Evolutionary conservation across 2,329 filamentous ascomycete species (phyloP).

Genomic region (Epichloe gansuensis): DNA sequence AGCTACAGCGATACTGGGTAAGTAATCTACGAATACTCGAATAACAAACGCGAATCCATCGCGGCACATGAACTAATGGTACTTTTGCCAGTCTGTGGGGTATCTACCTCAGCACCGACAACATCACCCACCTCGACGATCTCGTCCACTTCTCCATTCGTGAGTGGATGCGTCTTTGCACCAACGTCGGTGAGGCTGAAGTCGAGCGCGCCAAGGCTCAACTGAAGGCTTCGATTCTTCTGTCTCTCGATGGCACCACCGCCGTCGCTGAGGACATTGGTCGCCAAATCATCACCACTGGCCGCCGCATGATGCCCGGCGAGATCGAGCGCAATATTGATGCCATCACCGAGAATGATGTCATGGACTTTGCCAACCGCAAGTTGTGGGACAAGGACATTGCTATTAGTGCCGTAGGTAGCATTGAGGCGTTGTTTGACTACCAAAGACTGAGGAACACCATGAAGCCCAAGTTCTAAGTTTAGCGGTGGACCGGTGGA

Average conservation of each 20-base stretch:
- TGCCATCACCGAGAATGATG: slow-evolving; percentile 83
- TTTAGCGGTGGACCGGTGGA: slow-evolving; percentile 17
- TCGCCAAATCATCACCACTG: slow-evolving; percentile 95
- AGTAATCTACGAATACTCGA: slow-evolving; percentile 20
- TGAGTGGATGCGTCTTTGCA: slow-evolving; percentile 92
- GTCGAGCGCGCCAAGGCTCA: slow-evolving; percentile 98
- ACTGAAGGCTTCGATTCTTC: slow-evolving; percentile 94
- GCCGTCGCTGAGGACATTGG: slow-evolving; percentile 97
- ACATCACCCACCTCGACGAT: slow-evolving; percentile 78
- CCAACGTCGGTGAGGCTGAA: slow-evolving; percentile 78
- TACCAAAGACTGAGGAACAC: slow-evolving; percentile 72
- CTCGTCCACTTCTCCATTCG: slow-evolving; percentile 96
- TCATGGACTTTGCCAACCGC: slow-evolving; percentile 90
- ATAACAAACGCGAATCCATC: neutral
- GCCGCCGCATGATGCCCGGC: slow-evolving; percentile 76
- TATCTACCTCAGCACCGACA: slow-evolving; percentile 95
- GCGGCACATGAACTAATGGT: neutral
- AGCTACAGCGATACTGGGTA: slow-evolving; percentile 99
- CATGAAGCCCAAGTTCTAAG: slow-evolving; percentile 68
- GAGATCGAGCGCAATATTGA: slow-evolving; percentile 92
- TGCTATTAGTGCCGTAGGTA: slow-evolving; percentile 83
- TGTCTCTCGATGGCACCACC: slow-evolving; percentile 94
- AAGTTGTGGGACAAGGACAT: slow-evolving; percentile 98
- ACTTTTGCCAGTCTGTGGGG: slow-evolving; percentile 71
- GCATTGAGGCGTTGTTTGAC: slow-evolving; percentile 75